Conservation (phyloP, 371 early-diverging fungal genomes). For the Lichtheimia ornata region DNA sequence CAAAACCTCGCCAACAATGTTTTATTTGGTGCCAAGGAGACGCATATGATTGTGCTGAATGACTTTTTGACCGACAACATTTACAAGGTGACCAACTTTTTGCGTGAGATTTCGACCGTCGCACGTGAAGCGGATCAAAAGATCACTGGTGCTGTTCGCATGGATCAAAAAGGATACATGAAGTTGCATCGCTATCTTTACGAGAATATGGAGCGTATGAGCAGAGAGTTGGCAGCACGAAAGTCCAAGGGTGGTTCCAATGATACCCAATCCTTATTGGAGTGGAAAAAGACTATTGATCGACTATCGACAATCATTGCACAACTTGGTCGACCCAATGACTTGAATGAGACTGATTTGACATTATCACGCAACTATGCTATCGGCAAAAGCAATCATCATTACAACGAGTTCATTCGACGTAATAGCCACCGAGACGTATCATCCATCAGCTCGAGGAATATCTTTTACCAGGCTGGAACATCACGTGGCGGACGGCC, state of each 20-base stretch:
- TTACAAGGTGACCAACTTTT: slow-evolving; percentile 59
- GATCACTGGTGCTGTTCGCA: slow-evolving; percentile 17
- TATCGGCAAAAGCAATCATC: slow-evolving; percentile 47
- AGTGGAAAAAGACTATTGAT: slow-evolving; percentile 63
- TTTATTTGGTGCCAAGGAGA: slow-evolving; percentile 90
- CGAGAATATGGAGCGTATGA: slow-evolving; percentile 72
- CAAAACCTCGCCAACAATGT: slow-evolving; percentile 94
- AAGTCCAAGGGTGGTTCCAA: slow-evolving; percentile 12
- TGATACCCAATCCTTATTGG: slow-evolving; percentile 33
- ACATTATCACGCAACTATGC: slow-evolving; percentile 42
- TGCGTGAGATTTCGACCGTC: slow-evolving; percentile 51
- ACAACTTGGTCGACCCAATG: slow-evolving; percentile 78
- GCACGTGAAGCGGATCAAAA: background rate
- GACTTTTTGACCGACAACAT: slow-evolving; percentile 79
- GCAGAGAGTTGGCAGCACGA: slow-evolving; percentile 57
- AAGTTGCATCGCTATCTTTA: slow-evolving; percentile 68
- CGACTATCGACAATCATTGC: slow-evolving; percentile 80
- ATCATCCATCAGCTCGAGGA: slow-evolving; percentile 61
- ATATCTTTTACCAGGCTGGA: slow-evolving; percentile 79
- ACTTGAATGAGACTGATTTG: slow-evolving; percentile 34
- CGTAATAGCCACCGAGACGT: slow-evolving; percentile 67
- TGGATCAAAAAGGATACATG: slow-evolving; percentile 56
- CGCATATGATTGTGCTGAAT: slow-evolving; percentile 86
- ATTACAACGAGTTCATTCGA: slow-evolving; percentile 78
- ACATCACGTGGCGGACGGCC: slow-evolving; percentile 75